Percentiles rank a stretch among this genome's conserved stretches.
Evolutionary conservation across 768 basidiomycete species (phyloP).

Genomic region (Psilocybe cubensis): DNA sequence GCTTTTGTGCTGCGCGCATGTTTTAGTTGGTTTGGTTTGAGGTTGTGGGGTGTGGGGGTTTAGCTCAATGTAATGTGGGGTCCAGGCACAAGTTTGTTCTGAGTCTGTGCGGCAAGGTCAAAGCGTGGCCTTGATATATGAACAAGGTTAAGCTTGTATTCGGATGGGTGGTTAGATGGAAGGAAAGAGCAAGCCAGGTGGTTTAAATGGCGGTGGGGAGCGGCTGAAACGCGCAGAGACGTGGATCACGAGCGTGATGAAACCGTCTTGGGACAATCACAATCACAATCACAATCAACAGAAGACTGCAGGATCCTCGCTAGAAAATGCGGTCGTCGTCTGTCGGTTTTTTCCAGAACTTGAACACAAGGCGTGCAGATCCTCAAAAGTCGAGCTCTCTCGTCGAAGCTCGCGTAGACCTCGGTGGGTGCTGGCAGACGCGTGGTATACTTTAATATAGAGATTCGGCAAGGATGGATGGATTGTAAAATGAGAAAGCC

Average conservation of each 20-base stretch:
- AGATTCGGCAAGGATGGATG: too few relatives aligned
- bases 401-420: not conserved
- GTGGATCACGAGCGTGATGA: too few relatives aligned
- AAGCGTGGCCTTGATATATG: not conserved
- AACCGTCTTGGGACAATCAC: not conserved
- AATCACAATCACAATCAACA: not conserved
- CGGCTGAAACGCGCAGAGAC: not conserved
- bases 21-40: slow-evolving; percentile 1
- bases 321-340: not conserved
- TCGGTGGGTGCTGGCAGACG: too few relatives aligned
- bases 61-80: not conserved
- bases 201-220: not conserved
- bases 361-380: not conserved
- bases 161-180: not conserved
- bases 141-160: not conserved
- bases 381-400: not conserved
- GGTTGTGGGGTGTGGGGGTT: not conserved
- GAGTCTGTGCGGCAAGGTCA: slow-evolving; percentile 2
- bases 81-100: slow-evolving; percentile 6
- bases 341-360: not conserved
- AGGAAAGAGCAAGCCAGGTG: not conserved
- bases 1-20: slow-evolving; percentile 40
- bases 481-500: too few relatives aligned
- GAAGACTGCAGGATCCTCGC: not conserved
- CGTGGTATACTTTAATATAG: not conserved